A percentile compares a stretch with the other conserved stretches of the same genome.
Conservation (phyloP, 2,329 filamentous ascomycete genomes). For the Penicillium sp. region DNA sequence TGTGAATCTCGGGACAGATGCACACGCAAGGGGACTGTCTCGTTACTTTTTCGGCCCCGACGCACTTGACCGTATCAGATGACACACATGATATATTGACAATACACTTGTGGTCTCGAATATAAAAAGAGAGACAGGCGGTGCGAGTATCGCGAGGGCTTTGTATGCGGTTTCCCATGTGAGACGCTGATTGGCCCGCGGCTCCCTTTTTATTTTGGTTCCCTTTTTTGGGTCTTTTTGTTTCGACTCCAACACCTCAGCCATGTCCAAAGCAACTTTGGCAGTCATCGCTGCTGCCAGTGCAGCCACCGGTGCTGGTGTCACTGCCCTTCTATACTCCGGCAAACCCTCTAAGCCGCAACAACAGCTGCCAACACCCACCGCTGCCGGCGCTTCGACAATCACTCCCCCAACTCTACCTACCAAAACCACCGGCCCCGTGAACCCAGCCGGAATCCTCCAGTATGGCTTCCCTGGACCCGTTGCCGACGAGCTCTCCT, state of each 20-base stretch:
- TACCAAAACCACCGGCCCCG: constrained; percentile 44
- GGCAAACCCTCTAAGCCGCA: constrained; percentile 44
- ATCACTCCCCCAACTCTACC: constrained; percentile 25
- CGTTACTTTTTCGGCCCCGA: background rate
- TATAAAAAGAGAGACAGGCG: background rate
- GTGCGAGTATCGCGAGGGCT: background rate
- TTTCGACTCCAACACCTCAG: constrained; percentile 25
- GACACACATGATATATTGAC: background rate
- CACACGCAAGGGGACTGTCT: background rate
- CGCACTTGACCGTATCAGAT: background rate
- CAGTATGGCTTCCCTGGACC: constrained; percentile 93
- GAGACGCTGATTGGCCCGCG: constrained; percentile 28
- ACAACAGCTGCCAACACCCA: constrained; percentile 30
- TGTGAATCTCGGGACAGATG: background rate
- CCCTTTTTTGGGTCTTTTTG: constrained; percentile 2
- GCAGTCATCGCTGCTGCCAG: constrained; percentile 74
- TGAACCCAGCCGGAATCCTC: constrained; percentile 75
- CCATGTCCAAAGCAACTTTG: constrained; percentile 77
- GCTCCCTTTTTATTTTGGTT: constrained; percentile 14
- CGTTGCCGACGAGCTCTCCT: constrained; percentile 75
- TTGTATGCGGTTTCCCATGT: constrained; percentile 4
- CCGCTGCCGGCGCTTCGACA: constrained; percentile 33
- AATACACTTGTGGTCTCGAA: background rate
- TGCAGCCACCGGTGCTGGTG: constrained; percentile 73
- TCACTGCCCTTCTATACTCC: constrained; percentile 69